Base-by-base conservation (phyloP, 1,139 yeast genomes). In the Lodderomyces margitis region DNA sequence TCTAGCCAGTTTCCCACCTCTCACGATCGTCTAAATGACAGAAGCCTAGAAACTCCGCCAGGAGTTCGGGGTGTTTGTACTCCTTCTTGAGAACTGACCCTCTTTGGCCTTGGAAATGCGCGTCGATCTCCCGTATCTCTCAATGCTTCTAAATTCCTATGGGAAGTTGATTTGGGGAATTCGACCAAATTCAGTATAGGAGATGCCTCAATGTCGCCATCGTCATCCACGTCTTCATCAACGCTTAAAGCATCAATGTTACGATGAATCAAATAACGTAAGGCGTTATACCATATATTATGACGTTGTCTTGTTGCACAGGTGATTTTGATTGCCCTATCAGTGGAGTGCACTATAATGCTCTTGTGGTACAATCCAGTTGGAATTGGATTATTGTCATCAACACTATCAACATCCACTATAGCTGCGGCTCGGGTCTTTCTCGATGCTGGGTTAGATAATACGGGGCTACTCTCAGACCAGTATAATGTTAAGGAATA, bases 221-320 rank as follows among this genome's bases (percentile, higher is more conserved):
- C 54, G 17, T 52, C 56, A n/a, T 53, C 56, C 10, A 55, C 52
- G 19, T 55, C 65, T 23, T 49, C 58, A 38, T 76, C 81, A 43
- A 80, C 64, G 4, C 69, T 63, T 43, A 83, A 64, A 32, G 82
- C 88, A 40, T 80, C 85, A 50, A 81, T 68, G 46, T 79, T 81
- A 54, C 91, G 74, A 57, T 81, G 81, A 35, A 88, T 70, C 67
- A 91, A 66, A 56, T 85, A 89, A 47, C 87, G 77, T 51, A 92
- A 68, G 0, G 96, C 87, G 55, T 87, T 85, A 61, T 75, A 84
- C 98, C 98, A 92, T 40, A 89, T 81, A 56, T 87, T 88, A 59
- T 92, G 98, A 39, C 96, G 80, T 53, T 83, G 84, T 57, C 95
- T 77, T 2, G 88, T 86, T 7, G 95, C 83, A 62, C 97, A 89